phyloP scores from a whole-genome alignment of 352 stramenopile species.

The Phytophthora sansomeana region DNA sequence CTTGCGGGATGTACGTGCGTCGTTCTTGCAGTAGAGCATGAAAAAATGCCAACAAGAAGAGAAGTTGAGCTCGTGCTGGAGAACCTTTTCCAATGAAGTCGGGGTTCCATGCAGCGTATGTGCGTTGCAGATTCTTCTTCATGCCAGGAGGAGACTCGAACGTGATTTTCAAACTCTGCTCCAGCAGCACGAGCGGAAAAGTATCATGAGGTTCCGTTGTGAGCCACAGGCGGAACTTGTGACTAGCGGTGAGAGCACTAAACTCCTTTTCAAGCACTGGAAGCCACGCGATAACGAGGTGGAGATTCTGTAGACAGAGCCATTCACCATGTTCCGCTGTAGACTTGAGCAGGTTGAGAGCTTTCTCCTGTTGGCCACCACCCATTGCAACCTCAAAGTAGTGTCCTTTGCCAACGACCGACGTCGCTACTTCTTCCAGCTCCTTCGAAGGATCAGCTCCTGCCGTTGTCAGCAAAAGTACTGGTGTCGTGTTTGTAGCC shows the following conservation, averaged over 20 bases:
- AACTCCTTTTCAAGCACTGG: conserved; percentile 93
- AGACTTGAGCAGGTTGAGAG: conserved; percentile 81
- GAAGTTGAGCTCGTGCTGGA: conserved; percentile 61
- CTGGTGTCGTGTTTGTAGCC: conserved; percentile 76
- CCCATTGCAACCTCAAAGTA: conserved; percentile 97
- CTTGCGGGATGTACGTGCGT: conserved; percentile 95
- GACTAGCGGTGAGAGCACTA: conserved; percentile 68
- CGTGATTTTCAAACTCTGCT: conserved; percentile 95
- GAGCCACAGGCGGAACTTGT: conserved; percentile 95
- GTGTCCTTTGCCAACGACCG: conserved; percentile 84
- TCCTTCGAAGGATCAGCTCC: conserved; percentile 95
- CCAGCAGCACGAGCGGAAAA: conserved; percentile 93
- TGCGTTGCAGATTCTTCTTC: conserved; percentile 96
- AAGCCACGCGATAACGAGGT: conserved; percentile 95
- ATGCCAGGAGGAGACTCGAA: conserved; percentile 95
- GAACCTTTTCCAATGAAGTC: conserved; percentile 73
- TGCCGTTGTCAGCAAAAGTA: conserved; percentile 93
- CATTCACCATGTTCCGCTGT: conserved; percentile 89
- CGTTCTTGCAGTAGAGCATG: conserved; percentile 88
- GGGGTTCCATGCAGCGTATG: conserved; percentile 86
- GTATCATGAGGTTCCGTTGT: conserved; percentile 93
- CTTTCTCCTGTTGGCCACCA: conserved; percentile 93
- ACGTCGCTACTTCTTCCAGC: conserved; percentile 91
- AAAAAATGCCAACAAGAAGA: conserved; percentile 93
- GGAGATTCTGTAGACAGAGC: conserved; percentile 97